Conservation (phyloP, 164 flowering plant genomes). For the Umbellularia californica region DNA sequence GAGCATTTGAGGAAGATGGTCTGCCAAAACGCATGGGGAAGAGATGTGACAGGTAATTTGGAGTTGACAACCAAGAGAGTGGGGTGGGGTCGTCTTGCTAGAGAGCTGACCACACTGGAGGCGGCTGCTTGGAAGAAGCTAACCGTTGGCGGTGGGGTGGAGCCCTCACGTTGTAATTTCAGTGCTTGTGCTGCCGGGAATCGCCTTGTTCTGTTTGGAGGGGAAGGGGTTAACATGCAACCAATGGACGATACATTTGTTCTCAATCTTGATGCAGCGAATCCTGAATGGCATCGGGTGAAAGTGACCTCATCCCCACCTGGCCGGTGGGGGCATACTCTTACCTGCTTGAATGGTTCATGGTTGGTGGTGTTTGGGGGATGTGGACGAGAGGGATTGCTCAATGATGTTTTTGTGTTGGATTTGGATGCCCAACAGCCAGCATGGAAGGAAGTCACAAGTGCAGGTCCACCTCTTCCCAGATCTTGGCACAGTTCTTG, state of each 20-base stretch:
- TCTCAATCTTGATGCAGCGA: constrained; percentile 62
- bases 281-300: constrained; percentile 71
- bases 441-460: constrained; percentile 73
- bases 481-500: constrained; percentile 96
- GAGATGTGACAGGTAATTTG: constrained; percentile 68
- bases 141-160: constrained; percentile 75
- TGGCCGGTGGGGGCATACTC: constrained; percentile 93
- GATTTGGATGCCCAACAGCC: constrained; percentile 88
- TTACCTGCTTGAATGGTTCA: constrained; percentile 69
- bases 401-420: constrained; percentile 79
- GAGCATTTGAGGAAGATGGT: constrained; percentile 83
- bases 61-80: constrained; percentile 63
- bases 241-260: constrained; percentile 94
- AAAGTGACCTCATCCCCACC: constrained; percentile 77
- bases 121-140: constrained; percentile 82
- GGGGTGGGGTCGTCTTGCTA: constrained; percentile 80
- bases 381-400: constrained; percentile 74
- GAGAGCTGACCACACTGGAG: constrained; percentile 84
- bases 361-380: constrained; percentile 88
- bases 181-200: constrained; percentile 90
- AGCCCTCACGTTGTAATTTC: constrained; percentile 86
- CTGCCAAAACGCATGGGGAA: constrained; percentile 90
- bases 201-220: constrained; percentile 78
- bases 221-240: constrained; percentile 87
- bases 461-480: constrained; percentile 70